Conservation (phyloP, 2,329 filamentous ascomycete species). For the Ophiocordyceps robertsii region DNA sequence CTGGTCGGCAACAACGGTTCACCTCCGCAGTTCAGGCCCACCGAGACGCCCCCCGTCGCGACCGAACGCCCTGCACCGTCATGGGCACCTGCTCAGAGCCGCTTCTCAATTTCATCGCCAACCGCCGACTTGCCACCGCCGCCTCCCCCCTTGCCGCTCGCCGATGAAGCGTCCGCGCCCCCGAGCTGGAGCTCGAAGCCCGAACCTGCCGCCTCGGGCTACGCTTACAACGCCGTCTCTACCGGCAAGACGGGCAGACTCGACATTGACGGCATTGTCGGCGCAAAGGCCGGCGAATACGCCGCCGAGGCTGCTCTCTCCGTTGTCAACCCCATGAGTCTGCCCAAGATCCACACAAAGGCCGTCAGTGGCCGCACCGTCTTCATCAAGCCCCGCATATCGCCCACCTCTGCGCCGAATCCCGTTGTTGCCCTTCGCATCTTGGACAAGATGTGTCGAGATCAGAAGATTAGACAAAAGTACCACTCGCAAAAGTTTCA, state of each 20-base stretch:
- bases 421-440: constrained; percentile 29
- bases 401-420: constrained; percentile 20
- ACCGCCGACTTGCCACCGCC: too few relatives aligned
- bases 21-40: too few relatives aligned
- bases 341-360: constrained; percentile 16
- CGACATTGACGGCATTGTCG: not conserved
- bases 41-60: too few relatives aligned
- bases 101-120: too few relatives aligned
- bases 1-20: constrained; percentile 14
- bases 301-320: constrained; percentile 5
- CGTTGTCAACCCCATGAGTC: constrained; percentile 11
- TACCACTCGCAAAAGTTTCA: constrained; percentile 51
- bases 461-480: constrained; percentile 47
- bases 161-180: too few relatives aligned
- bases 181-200: not conserved
- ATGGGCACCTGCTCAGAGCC: too few relatives aligned
- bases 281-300: not conserved
- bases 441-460: constrained; percentile 22
- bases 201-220: not conserved
- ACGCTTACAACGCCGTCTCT: not conserved
- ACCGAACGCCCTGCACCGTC: too few relatives aligned
- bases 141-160: too few relatives aligned
- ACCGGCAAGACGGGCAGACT: not conserved
- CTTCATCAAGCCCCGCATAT: constrained; percentile 18
- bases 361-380: constrained; percentile 24